Evolutionary conservation across 2,329 filamentous ascomycete species (phyloP).

Genomic region (Penicillium sp.): DNA sequence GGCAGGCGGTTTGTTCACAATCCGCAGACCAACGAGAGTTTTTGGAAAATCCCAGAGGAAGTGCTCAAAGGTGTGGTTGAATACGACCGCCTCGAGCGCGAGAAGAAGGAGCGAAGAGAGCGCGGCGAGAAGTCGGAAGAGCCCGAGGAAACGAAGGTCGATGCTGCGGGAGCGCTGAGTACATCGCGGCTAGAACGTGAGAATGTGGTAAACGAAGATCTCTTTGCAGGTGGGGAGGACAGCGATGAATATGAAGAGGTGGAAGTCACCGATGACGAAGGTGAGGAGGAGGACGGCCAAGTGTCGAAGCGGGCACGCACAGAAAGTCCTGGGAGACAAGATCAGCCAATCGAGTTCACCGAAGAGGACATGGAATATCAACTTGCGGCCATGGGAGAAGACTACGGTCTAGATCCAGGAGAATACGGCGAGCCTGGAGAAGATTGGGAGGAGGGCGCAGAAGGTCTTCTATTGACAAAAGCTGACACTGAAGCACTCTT

Average conservation of each 20-base stretch:
- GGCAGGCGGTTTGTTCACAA: constrained; percentile 91
- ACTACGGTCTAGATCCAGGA: constrained; percentile 77
- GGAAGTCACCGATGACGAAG: constrained; percentile 68
- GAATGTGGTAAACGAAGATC: constrained; percentile 6
- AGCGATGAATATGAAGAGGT: constrained; percentile 78
- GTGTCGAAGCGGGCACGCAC: constrained; percentile 56
- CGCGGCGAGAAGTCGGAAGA: constrained; percentile 34
- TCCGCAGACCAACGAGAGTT: constrained; percentile 79
- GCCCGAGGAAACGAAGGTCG: constrained; percentile 27
- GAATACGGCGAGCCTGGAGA: constrained; percentile 70
- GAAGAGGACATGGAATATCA: constrained; percentile 96
- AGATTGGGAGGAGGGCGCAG: constrained; percentile 70
- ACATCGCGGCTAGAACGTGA: constrained; percentile 8
- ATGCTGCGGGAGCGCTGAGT: constrained; percentile 22
- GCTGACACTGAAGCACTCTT: constrained; percentile 79
- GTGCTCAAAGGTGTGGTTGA: constrained; percentile 73
- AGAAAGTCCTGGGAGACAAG: constrained; percentile 53
- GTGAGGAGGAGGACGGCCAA: constrained; percentile 55
- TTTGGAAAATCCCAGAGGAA: constrained; percentile 91
- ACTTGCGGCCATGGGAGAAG: constrained; percentile 82
- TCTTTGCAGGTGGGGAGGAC: constrained; percentile 51
- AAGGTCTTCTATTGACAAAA: constrained; percentile 70
- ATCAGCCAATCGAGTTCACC: constrained; percentile 73
- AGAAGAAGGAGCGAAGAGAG: constrained; percentile 63
- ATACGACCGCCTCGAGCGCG: constrained; percentile 73